phyloP scores from a whole-genome alignment of 345 rosid genomes.

The Cardiospermum halicacabum region DNA sequence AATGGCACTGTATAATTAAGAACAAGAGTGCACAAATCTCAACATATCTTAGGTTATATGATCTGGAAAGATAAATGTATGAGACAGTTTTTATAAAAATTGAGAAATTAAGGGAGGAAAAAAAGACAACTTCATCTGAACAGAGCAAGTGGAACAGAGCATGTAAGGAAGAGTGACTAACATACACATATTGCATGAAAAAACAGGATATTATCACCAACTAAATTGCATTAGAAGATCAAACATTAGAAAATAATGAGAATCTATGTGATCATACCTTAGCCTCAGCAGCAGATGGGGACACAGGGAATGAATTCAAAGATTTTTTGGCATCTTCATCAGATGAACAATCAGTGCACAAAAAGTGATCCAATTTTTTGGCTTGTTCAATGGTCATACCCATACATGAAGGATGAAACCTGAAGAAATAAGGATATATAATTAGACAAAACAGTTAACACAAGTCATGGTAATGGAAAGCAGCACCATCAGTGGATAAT shows the following conservation, averaged over 20 bases:
- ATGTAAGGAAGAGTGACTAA: not conserved
- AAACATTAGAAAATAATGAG: not conserved
- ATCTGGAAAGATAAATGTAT: not conserved
- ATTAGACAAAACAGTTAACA: constrained; percentile 19
- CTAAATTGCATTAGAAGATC: not conserved
- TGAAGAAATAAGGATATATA: constrained; percentile 20
- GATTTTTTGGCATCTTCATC: constrained; percentile 62
- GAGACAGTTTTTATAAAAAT: not conserved
- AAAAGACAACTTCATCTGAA: not conserved
- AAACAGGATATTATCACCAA: not conserved
- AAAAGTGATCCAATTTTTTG: constrained; percentile 66
- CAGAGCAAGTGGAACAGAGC: not conserved
- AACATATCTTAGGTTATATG: not conserved
- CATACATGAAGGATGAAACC: constrained; percentile 88
- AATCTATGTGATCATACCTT: constrained; percentile 36
- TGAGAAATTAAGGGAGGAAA: not conserved
- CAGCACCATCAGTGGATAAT: too few relatives aligned
- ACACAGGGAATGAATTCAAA: constrained; percentile 37
- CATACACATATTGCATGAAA: too few relatives aligned
- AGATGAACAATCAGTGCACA: constrained; percentile 64
- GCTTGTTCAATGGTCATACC: constrained; percentile 87
- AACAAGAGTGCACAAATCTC: not conserved
- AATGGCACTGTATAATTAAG: not conserved
- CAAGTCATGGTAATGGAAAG: too few relatives aligned
- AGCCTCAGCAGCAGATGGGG: constrained; percentile 53